These are phyloP conservation scores for Nasturtium officinale DNA, from an alignment of 345 rosid genomes.

Conservation along the genomic window DNA sequence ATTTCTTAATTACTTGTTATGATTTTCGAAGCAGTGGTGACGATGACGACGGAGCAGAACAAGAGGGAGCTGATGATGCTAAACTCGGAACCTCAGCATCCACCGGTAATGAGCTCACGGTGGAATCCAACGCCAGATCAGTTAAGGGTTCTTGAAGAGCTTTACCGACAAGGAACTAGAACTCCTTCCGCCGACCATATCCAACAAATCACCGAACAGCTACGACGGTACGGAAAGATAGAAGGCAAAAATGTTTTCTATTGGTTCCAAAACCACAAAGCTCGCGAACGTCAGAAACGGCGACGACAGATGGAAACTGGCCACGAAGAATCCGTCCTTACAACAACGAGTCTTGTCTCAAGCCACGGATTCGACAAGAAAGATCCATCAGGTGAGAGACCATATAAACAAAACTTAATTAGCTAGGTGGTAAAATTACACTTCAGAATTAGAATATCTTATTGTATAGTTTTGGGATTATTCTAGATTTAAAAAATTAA, in stretches of 20 bases:
- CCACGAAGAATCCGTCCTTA: slow-evolving; percentile 21
- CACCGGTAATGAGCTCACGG: slow-evolving; percentile 63
- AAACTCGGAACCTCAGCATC: slow-evolving; percentile 50
- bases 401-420: not conserved
- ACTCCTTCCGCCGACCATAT: slow-evolving; percentile 93
- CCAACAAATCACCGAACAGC: slow-evolving; percentile 85
- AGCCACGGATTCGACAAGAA: slow-evolving; percentile 52
- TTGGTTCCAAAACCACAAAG: slow-evolving; percentile 99
- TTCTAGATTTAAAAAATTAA: not conserved
- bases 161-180: slow-evolving; percentile 79
- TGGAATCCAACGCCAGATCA: slow-evolving; percentile 99
- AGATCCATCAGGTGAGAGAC: slow-evolving; percentile 47
- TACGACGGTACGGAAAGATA: slow-evolving; percentile 81
- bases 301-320: slow-evolving; percentile 81
- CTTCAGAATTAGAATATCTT: not conserved
- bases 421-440: not conserved
- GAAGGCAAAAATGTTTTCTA: slow-evolving; percentile 98
- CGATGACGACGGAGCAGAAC: slow-evolving; percentile 60
- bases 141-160: slow-evolving; percentile 78
- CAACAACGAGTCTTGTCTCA: slow-evolving; percentile 39
- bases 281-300: slow-evolving; percentile 83
- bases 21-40: slow-evolving; percentile 24
- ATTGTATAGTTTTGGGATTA: not conserved
- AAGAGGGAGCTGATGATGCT: slow-evolving; percentile 60
- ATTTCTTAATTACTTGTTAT: slow-evolving; percentile 21